phyloP scores from a whole-genome alignment of 2,329 filamentous ascomycete genomes.

The Calonectria fujianensis region DNA sequence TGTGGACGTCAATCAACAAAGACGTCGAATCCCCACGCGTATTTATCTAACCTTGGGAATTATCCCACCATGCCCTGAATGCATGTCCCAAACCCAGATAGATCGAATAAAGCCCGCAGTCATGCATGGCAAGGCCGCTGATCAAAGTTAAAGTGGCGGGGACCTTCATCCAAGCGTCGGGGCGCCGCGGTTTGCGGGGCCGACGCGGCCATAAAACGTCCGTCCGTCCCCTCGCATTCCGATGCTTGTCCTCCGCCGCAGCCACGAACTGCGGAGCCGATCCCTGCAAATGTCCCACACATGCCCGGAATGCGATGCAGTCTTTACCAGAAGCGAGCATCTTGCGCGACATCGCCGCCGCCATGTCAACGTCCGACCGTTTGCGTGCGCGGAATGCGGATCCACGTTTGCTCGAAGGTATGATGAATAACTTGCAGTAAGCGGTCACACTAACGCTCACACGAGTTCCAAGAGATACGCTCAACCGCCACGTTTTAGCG shows the following conservation, averaged over 20 bases:
- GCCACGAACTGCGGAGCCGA: background rate
- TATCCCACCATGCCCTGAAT: too few relatives aligned
- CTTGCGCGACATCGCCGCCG: background rate
- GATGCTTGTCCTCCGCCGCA: background rate
- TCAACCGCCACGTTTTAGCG: background rate
- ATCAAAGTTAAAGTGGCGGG: background rate
- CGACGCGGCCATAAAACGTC: background rate
- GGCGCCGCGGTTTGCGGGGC: background rate
- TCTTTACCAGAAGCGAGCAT: background rate
- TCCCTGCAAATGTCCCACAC: slow-evolving; percentile 11
- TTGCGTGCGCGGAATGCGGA: slow-evolving; percentile 5
- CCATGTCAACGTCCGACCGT: background rate
- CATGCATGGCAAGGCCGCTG: too few relatives aligned
- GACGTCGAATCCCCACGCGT: background rate
- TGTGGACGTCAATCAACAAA: too few relatives aligned
- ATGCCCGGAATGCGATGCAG: background rate
- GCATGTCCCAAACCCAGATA: background rate
- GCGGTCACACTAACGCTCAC: background rate
- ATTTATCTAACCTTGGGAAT: background rate
- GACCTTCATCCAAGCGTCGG: background rate
- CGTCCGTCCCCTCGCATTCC: slow-evolving; percentile 1
- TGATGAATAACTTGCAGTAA: background rate
- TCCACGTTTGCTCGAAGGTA: slow-evolving; percentile 1
- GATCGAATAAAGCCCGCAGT: background rate
- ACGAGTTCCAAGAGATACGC: background rate